Base-by-base conservation (phyloP, 2,329 filamentous ascomycete genomes). In the Trichoderma hamatum region DNA sequence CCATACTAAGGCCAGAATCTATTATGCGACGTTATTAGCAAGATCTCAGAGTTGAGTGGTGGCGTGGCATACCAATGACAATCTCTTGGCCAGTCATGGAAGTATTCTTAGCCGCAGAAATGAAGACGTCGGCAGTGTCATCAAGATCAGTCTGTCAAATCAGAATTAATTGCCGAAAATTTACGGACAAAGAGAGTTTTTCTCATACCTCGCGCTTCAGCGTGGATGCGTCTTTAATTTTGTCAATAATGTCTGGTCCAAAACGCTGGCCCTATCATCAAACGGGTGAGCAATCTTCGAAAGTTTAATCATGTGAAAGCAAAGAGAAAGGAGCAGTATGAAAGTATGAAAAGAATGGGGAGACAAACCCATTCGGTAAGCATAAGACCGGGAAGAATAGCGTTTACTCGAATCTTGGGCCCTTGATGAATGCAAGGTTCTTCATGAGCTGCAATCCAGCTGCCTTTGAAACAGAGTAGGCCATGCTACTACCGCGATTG, bases 51-150 rank as follows among this genome's bases (percentile, higher is more conserved):
- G 10, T 6, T n/a, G 3, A 39, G 21, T 30, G 16, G 13, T 28
- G 6, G 19, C n/a, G 13, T 21, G 11, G 58, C 67, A 7, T 63
- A 68, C 67, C 67, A 39, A 68, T 28, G 2, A 61, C 51, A 54
- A 68, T 60, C 39, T 68, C 24, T 32, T 68, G 67, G 6, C 67
- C 67, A 13, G 67, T 68, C 67, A 68, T 68, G 5, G 67, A 63
- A n/a, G 16, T 30, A 14, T 68, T 68, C 36, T 68, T 68, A 19
- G 67, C 67, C 34, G 32, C 7, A 10, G 51, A 32, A n/a, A 68
- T 36, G 24, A 68, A 68, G 5, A 24, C 36, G 10, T 68, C 67
- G 13, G 67, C 67, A 9, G 59, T 51, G 13, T 68, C 67, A 1
- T 68, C 66, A 1, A 68, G 49, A 36, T 63, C 36, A 28, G 59